These are phyloP conservation scores for Suillus discolor DNA, from an alignment of 768 basidiomycete species.

Conservation along the genomic window DNA sequence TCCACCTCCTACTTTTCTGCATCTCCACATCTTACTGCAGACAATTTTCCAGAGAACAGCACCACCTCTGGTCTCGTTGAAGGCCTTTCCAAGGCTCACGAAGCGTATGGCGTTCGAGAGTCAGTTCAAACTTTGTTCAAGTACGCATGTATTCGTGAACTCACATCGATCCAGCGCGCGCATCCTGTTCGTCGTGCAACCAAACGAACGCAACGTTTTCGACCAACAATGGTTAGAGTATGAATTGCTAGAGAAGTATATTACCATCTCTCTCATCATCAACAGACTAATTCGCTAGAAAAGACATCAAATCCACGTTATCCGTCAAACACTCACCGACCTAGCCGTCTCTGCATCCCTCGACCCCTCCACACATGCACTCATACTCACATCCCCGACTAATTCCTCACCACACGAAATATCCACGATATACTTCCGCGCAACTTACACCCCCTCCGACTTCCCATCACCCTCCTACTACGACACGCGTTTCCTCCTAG, in stretches of 20 bases:
- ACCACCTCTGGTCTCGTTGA: slow-evolving; percentile 68
- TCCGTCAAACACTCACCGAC: slow-evolving; percentile 77
- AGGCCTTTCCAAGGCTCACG: slow-evolving; percentile 82
- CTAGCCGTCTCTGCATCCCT: slow-evolving; percentile 62
- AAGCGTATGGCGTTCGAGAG: slow-evolving; percentile 63
- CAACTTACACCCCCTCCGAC: slow-evolving; percentile 85
- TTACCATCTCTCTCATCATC: slow-evolving; percentile 7
- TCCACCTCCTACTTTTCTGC: slow-evolving; percentile 68
- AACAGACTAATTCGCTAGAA: background rate
- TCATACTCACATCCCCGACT: slow-evolving; percentile 36
- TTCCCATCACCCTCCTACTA: slow-evolving; percentile 70
- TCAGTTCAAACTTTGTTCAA: slow-evolving; percentile 29
- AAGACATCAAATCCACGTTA: slow-evolving; percentile 74
- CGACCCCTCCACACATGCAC: slow-evolving; percentile 43
- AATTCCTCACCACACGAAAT: slow-evolving; percentile 54
- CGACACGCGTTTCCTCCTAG: slow-evolving; percentile 73
- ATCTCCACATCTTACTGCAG: slow-evolving; percentile 51
- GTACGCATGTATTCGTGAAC: background rate
- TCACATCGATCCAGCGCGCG: slow-evolving; percentile 38
- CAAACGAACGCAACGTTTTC: slow-evolving; percentile 90
- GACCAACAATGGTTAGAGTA: slow-evolving; percentile 92
- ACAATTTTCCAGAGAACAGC: slow-evolving; percentile 73
- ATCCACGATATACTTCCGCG: slow-evolving; percentile 88
- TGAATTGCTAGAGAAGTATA: slow-evolving; percentile 76
- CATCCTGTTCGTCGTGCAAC: slow-evolving; percentile 89